Conservation (phyloP, 2,329 filamentous ascomycete species). For the Tothia fuscella region DNA sequence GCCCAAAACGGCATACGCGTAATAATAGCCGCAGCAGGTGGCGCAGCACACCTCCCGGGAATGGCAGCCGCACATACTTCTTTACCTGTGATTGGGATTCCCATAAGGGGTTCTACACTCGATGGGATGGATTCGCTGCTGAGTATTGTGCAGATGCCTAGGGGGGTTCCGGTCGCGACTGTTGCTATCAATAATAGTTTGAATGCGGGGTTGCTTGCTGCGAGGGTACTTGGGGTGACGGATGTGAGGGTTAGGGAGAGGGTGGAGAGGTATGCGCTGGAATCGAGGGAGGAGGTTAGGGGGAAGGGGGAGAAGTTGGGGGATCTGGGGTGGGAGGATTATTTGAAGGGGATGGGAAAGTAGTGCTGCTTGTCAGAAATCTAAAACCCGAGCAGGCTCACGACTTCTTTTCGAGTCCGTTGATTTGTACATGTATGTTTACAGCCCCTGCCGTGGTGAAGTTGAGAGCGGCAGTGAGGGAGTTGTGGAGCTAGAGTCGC, state of each 20-base stretch:
- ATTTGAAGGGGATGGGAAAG: slow-evolving; percentile 10
- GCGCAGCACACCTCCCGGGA: slow-evolving; percentile 39
- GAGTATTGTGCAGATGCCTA: slow-evolving; percentile 41
- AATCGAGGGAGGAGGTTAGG: slow-evolving; percentile 4
- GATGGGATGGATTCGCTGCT: slow-evolving; percentile 39
- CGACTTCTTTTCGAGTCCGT: no score
- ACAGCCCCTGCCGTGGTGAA: no score
- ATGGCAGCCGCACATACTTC: slow-evolving; percentile 39
- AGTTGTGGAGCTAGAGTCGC: no score
- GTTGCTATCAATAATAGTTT: slow-evolving; percentile 35
- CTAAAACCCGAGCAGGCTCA: no score
- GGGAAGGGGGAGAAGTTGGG: slow-evolving; percentile 11
- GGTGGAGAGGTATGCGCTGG: slow-evolving; percentile 40
- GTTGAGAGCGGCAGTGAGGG: no score
- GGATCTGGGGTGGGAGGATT: slow-evolving; percentile 8
- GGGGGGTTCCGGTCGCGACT: slow-evolving; percentile 31
- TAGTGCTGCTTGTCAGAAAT: no score
- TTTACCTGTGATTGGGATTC: slow-evolving; percentile 39
- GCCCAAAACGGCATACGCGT: slow-evolving; percentile 26
- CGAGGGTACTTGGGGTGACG: slow-evolving; percentile 31
- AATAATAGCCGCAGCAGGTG: slow-evolving; percentile 38
- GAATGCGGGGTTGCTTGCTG: slow-evolving; percentile 36
- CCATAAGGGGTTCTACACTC: slow-evolving; percentile 37
- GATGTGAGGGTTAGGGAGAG: slow-evolving; percentile 41
- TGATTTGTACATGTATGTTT: no score